These are phyloP conservation scores for Pseudozyma pruni DNA, from an alignment of 1,284 basidiomycete species.

Conservation along the genomic window DNA sequence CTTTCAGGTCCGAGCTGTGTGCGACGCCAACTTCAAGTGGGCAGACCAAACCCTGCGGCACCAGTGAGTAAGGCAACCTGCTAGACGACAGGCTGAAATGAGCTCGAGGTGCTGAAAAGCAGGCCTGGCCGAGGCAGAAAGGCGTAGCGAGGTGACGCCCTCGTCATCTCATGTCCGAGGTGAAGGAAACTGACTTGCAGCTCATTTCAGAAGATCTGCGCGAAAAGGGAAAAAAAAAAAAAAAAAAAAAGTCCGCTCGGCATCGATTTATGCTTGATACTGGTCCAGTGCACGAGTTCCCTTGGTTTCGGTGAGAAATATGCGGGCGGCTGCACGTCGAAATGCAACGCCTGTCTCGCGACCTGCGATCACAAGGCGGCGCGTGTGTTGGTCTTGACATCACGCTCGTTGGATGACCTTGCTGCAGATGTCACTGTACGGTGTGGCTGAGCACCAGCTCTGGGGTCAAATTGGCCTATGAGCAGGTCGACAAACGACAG, in stretches of 20 bases:
- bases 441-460: no score
- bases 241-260: slow-evolving; percentile 30
- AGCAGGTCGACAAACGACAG: background rate
- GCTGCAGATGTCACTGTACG: no score
- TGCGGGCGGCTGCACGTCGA: slow-evolving; percentile 33
- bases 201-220: background rate
- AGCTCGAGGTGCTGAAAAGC: slow-evolving; percentile 6
- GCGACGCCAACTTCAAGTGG: slow-evolving; percentile 6
- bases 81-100: background rate
- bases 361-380: background rate
- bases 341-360: slow-evolving; percentile 2
- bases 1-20: background rate
- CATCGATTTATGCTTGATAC: slow-evolving; percentile 7
- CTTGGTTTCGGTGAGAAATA: slow-evolving; percentile 22
- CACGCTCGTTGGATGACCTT: no score
- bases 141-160: background rate
- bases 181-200: slow-evolving; percentile 7
- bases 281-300: slow-evolving; percentile 5
- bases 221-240: background rate
- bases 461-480: no score
- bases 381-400: no score
- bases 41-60: no score
- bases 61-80: no score
- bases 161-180: slow-evolving; percentile 18
- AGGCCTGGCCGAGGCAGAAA: slow-evolving; percentile 4